Conservation (phyloP, 164 flowering plant genomes). For the Sedum album region DNA sequence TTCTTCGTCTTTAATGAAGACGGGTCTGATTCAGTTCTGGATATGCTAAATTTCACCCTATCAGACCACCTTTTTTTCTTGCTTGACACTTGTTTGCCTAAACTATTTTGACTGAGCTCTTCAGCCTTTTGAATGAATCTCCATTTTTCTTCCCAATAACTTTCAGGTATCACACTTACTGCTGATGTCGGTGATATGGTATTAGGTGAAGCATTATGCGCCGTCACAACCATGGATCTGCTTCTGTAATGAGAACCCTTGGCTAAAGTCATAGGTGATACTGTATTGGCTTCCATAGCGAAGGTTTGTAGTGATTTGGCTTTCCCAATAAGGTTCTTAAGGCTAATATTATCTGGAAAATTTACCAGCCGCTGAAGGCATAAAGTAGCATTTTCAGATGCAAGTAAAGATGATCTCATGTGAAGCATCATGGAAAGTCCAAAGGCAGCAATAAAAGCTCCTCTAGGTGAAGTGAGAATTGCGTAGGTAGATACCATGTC, state of each 20-base stretch:
- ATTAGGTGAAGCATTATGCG: conserved; percentile 40
- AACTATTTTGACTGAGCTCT: conserved; percentile 34
- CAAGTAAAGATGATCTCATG: conserved; percentile 77
- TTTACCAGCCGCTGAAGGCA: conserved; percentile 80
- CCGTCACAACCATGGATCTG: conserved; percentile 34
- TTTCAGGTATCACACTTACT: conserved; percentile 46
- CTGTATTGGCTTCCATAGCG: conserved; percentile 39
- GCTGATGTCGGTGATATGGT: conserved; percentile 52
- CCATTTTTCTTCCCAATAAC: conserved; percentile 98
- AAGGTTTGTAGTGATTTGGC: conserved; percentile 66
- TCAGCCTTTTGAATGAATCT: conserved; percentile 65
- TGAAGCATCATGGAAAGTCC: conserved; percentile 88
- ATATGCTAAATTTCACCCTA: conserved; percentile 36
- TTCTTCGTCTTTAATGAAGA: conserved; percentile 26
- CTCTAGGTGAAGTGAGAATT: conserved; percentile 51
- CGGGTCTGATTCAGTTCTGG: conserved; percentile 70
- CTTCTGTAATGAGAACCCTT: conserved; percentile 21
- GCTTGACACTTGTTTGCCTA: conserved; percentile 22
- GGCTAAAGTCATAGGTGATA: conserved; percentile 17
- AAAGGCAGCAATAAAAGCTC: conserved; percentile 68
- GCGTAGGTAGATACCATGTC: conserved; percentile 21
- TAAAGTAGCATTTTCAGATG: conserved; percentile 76
- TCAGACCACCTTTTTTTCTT: conserved; percentile 46
- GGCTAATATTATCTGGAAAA: conserved; percentile 53
- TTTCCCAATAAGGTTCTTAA: conserved; percentile 57